Conservation (phyloP, 495 filamentous ascomycete genomes). For the Gamarada debralockiae region DNA sequence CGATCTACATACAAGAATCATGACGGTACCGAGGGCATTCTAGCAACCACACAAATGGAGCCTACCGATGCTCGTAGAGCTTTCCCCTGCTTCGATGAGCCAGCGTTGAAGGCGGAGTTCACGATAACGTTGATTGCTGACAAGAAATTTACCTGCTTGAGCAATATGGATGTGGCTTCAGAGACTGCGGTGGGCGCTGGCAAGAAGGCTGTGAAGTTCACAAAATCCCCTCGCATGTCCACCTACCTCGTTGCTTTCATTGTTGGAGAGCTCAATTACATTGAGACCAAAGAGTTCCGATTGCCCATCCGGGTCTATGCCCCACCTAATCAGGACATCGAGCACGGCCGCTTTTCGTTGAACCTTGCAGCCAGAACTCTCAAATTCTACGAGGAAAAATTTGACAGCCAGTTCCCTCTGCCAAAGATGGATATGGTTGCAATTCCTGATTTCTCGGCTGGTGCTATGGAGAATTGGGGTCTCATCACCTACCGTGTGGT, state of each 20-base stretch:
- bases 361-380: slow-evolving; percentile 82
- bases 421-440: slow-evolving; percentile 92
- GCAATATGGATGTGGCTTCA: slow-evolving; percentile 75
- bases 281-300: slow-evolving; percentile 68
- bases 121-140: slow-evolving; percentile 69
- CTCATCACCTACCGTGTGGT: slow-evolving; percentile 91
- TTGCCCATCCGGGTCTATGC: slow-evolving; percentile 75
- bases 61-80: slow-evolving; percentile 59
- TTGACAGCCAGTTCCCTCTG: slow-evolving; percentile 61
- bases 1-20: slow-evolving; percentile 59
- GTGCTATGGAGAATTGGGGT: slow-evolving; percentile 99
- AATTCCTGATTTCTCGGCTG: slow-evolving; percentile 76
- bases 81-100: slow-evolving; percentile 78
- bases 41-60: slow-evolving; percentile 68
- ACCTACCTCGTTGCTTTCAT: slow-evolving; percentile 76
- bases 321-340: slow-evolving; percentile 82
- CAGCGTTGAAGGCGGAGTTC: slow-evolving; percentile 68
- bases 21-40: slow-evolving; percentile 56
- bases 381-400: slow-evolving; percentile 85
- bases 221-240: slow-evolving; percentile 69
- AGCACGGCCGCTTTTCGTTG: slow-evolving; percentile 77
- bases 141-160: slow-evolving; percentile 66
- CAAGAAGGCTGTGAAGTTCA: slow-evolving; percentile 72
- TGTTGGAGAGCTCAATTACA: slow-evolving; percentile 68
- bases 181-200: slow-evolving; percentile 56